Conservation (phyloP, 768 basidiomycete genomes). For the Russula sp. region DNA sequence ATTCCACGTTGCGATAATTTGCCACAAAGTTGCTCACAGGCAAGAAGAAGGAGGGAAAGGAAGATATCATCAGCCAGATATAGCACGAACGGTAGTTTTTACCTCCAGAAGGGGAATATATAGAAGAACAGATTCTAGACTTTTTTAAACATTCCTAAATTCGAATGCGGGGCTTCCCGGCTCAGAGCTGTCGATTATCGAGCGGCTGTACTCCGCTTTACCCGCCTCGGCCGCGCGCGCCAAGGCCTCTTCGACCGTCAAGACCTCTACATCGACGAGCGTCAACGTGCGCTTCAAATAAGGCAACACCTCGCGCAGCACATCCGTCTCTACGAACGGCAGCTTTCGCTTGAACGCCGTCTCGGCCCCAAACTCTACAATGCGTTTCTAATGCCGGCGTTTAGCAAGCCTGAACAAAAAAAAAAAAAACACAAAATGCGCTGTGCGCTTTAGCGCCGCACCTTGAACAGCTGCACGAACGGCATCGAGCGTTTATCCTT, state of each 20-base stretch:
- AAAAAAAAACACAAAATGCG: not conserved
- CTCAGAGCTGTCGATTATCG: conserved; percentile 77
- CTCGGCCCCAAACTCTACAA: conserved; percentile 64
- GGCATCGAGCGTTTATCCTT: conserved; percentile 98
- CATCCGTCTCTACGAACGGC: conserved; percentile 74
- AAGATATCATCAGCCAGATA: not conserved
- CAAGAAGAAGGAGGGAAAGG: not conserved
- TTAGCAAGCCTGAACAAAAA: not conserved
- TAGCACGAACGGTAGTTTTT: not conserved
- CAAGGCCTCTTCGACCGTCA: conserved; percentile 61
- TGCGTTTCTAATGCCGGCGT: conserved; percentile 55
- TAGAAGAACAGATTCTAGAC: not conserved
- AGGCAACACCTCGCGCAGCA: conserved; percentile 61
- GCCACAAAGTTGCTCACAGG: too few species aligned
- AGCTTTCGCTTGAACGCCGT: conserved; percentile 77
- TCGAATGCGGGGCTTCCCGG: conserved; percentile 83
- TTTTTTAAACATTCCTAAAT: conserved; percentile 62
- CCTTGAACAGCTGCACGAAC: conserved; percentile 91
- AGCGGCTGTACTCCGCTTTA: conserved; percentile 50
- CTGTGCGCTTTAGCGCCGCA: conserved; percentile 34
- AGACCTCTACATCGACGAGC: conserved; percentile 62
- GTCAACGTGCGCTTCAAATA: conserved; percentile 76
- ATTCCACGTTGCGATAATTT: too few species aligned
- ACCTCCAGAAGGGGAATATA: not conserved
- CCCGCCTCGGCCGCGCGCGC: conserved; percentile 37